Evolutionary conservation across 192 early-diverging fungal species (phyloP), one percentile per base, ranked within the genome.

Genomic region (Coemansia guatemalensis): DNA sequence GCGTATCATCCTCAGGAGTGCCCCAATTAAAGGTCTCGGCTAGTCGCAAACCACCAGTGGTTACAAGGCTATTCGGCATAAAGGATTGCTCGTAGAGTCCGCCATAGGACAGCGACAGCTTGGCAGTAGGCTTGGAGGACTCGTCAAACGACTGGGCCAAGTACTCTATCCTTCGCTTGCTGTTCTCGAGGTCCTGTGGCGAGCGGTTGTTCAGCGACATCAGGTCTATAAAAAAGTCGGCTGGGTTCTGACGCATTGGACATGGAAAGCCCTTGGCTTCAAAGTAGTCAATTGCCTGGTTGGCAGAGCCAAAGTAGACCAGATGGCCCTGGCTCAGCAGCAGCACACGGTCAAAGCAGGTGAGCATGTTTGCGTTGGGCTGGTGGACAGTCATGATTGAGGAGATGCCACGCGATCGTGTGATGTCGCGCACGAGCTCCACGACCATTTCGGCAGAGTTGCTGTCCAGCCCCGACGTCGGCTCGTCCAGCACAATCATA

Each of bases 331-430:
- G 88, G 51, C 90, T 91, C 32, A 98, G 65, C 50, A 98, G 73
- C 23, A 98, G 78, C 20, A 96, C 71, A 48, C 93, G 86, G 76
- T 98, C 95, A 78, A 98, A 98, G 56, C 94, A 78, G 2, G 86
- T 84, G 62, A 93, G 92, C 69, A 98, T 95, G 64, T 96, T 93
- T 26, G 89, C 89, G 54, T 94, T 86, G 29, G 95, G 95, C 69
- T 98, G 95, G 73, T 98, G 95, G 50, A 98, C 95, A 2, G 95
- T 98, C 68, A 93, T 90, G 14, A 98, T 81, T 14, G 95, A 87
- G 2, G 92, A 91, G 3, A 92, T 87, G 24, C 90, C 83, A 57
- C 90, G 88, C n/a, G 81, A 83, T 25, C 85, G 67, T 1, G 93
- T 93, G 57, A 97, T 71, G 5, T 85, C 85, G 8, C 90, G 89